Evolutionary conservation across 78 protist species (phyloP).

Genomic region (Dictyostelium capitatum): DNA sequence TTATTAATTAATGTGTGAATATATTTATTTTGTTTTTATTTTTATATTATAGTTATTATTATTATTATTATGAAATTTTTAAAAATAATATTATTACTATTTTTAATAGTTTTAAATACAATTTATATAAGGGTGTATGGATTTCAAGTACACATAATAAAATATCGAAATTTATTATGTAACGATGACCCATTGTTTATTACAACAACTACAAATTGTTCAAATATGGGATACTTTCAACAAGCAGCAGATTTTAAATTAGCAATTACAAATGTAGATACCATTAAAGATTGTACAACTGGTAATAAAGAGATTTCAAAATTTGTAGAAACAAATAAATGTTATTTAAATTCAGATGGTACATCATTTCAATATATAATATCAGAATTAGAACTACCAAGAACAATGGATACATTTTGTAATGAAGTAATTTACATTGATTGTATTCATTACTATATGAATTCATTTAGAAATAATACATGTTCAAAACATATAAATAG

Average conservation of each 20-base stretch:
- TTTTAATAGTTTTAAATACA: no score
- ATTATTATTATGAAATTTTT: no score
- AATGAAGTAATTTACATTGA: not conserved
- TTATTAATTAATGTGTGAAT: no score
- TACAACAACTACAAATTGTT: not conserved
- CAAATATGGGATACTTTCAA: not conserved
- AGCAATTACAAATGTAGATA: not conserved
- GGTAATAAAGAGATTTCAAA: not conserved
- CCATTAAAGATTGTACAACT: not conserved
- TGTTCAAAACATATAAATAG: not conserved
- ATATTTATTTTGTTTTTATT: no score
- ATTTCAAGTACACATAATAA: not conserved
- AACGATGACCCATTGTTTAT: not conserved
- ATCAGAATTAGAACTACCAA: not conserved
- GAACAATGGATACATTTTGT: not conserved
- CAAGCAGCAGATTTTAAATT: not conserved
- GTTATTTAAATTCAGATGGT: slow-evolving; percentile 13
- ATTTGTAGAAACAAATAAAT: not conserved
- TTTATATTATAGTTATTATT: no score
- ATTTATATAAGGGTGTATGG: not conserved
- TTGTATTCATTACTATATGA: not conserved
- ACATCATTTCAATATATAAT: not conserved
- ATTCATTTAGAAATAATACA: slow-evolving; percentile 8
- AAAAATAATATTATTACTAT: no score
- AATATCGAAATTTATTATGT: slow-evolving; percentile 8